Evolutionary conservation across 768 basidiomycete genomes (phyloP), one percentile per base, ranked within the genome.

Genomic region (Gloeopeniophorella convolvens): DNA sequence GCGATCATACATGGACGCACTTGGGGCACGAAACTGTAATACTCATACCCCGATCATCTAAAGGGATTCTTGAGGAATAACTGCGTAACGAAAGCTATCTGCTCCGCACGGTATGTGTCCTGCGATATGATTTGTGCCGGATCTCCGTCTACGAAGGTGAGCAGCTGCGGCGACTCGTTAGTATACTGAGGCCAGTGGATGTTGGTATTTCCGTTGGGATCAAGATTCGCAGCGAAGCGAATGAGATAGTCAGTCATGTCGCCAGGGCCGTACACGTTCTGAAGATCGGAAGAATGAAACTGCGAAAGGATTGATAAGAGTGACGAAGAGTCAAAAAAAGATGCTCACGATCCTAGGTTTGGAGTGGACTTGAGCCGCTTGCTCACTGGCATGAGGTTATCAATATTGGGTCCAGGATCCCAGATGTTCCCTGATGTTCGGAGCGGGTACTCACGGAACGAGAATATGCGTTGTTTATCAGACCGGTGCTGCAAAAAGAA

Each of bases 111-210:
- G 42, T 60, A 63, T 6, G 57, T 57, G 45, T 64, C 63, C 16
- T 49, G 16, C 11, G 57, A 51, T 11, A 65, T 28, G 10, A 37
- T 33, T 3, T 53, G 44, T 10, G 60, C 47, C 12, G 52, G 42
- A 7, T 16, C 33, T 5, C 55, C 57, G 16, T 64, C 63, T 15
- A 54, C 48, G 48, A 63, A 60, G 8, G 60, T 60, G 21, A 65
- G 54, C 6, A 60, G n/a, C n/a, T n/a, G n/a, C n/a, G n/a, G n/a
- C n/a, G n/a, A n/a, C n/a, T n/a, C n/a, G n/a, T n/a, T n/a, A 36
- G 55, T 55, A 31, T 60, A 64, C 24, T 39, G 48, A 1, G 62
- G 62, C 63, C 65, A 66, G n/a, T 37, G 18, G 23, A 60, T 20
- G 26, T 37, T 40, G 5, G 50, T 41, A 13, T 33, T 43, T 40